These are phyloP conservation scores for Neonectria punicea DNA, from an alignment of 2,329 filamentous ascomycete genomes.

Conservation along the genomic window DNA sequence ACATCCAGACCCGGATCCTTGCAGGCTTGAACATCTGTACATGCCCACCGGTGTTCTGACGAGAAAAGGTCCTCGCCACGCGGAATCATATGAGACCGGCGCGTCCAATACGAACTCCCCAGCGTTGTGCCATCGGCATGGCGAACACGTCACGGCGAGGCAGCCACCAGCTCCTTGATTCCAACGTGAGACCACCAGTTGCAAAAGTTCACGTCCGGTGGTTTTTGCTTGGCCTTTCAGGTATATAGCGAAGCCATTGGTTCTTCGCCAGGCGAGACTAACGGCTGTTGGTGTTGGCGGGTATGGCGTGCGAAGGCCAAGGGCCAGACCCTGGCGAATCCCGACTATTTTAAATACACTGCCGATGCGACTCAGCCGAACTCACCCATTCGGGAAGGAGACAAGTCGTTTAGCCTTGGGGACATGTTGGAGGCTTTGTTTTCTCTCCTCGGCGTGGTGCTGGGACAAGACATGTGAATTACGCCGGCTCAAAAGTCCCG, in stretches of 20 bases:
- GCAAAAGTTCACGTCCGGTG: conserved; percentile 13
- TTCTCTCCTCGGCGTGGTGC: background rate
- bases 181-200: conserved; percentile 4
- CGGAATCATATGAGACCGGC: conserved; percentile 4
- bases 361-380: background rate
- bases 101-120: background rate
- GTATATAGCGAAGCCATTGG: conserved; percentile 7
- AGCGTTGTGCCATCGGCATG: conserved; percentile 1
- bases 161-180: background rate
- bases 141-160: background rate
- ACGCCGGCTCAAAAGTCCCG: background rate
- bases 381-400: conserved; percentile 20
- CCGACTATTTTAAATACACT: conserved; percentile 11
- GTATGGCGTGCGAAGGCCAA: conserved; percentile 25
- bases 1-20: background rate
- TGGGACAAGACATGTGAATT: background rate
- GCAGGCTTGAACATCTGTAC: background rate
- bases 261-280: conserved; percentile 4
- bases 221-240: conserved; percentile 1
- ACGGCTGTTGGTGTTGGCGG: conserved; percentile 23
- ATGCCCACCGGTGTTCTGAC: too few relatives aligned
- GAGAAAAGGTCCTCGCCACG: background rate
- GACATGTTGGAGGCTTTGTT: background rate
- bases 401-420: background rate
- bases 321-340: background rate